Conservation (phyloP, 192 early-diverging fungal genomes). For the Chytriomyces hyalinus region DNA sequence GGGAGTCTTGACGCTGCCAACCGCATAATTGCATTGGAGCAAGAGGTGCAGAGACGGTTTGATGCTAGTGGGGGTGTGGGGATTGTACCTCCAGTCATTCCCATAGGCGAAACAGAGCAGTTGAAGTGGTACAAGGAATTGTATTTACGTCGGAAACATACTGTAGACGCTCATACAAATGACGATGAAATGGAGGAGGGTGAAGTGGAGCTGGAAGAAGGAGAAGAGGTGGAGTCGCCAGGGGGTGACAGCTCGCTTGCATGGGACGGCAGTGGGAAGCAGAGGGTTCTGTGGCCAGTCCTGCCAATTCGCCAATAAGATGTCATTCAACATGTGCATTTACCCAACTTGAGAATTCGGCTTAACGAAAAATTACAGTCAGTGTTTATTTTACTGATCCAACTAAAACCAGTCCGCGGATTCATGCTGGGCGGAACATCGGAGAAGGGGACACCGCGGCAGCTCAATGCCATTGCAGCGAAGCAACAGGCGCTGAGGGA, state of each 20-base stretch:
- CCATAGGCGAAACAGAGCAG: slow-evolving; percentile 6
- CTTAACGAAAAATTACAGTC: too few relatives aligned
- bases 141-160: not conserved
- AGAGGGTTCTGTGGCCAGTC: slow-evolving; percentile 35
- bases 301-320: slow-evolving; percentile 30
- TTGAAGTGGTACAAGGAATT: not conserved
- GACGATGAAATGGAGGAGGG: slow-evolving; percentile 7
- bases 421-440: too few relatives aligned
- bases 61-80: slow-evolving; percentile 28
- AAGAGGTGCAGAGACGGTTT: slow-evolving; percentile 13
- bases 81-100: slow-evolving; percentile 13
- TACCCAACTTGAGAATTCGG: too few relatives aligned
- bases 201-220: slow-evolving; percentile 23
- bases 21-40: slow-evolving; percentile 23
- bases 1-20: slow-evolving; percentile 6
- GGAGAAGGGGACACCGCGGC: too few relatives aligned
- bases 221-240: not conserved
- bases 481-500: too few relatives aligned
- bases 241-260: not conserved
- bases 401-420: too few relatives aligned
- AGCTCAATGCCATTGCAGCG: too few relatives aligned
- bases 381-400: too few relatives aligned
- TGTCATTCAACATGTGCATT: too few relatives aligned
- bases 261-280: not conserved
- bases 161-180: not conserved